These are phyloP conservation scores for Pythium diclinum DNA, from an alignment of 352 stramenopile genomes.

Conservation along the genomic window DNA sequence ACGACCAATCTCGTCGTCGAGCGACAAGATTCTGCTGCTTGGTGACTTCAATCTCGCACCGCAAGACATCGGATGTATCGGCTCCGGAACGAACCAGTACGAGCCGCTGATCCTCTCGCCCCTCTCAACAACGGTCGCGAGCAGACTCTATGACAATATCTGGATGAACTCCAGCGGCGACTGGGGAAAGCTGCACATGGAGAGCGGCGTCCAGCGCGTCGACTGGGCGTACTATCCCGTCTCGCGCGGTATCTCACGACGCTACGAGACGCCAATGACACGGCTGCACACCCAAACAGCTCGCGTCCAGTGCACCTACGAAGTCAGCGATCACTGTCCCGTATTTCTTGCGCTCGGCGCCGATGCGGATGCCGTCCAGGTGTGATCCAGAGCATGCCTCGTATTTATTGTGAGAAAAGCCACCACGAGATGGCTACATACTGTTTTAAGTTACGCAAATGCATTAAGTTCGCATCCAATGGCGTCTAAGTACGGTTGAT, in stretches of 20 bases:
- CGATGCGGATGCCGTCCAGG: not conserved
- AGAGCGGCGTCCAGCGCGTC: constrained; percentile 54
- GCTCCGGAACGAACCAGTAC: constrained; percentile 7
- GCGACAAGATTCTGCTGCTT: constrained; percentile 43
- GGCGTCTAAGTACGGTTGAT: constrained; percentile 14
- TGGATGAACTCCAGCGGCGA: constrained; percentile 34
- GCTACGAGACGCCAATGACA: constrained; percentile 16
- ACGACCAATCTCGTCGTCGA: not conserved
- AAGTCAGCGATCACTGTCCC: constrained; percentile 65
- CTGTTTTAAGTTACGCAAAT: not conserved
- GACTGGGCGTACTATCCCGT: constrained; percentile 59
- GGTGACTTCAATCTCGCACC: constrained; percentile 69
- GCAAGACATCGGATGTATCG: constrained; percentile 36
- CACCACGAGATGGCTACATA: not conserved
- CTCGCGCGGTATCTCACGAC: constrained; percentile 23
- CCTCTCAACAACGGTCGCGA: constrained; percentile 49
- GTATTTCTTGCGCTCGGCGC: constrained; percentile 47
- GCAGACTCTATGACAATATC: constrained; percentile 70
- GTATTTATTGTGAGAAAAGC: constrained; percentile 6
- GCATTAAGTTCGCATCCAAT: constrained; percentile 12
- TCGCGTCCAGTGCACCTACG: constrained; percentile 40
- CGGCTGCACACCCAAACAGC: constrained; percentile 27
- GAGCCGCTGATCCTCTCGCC: constrained; percentile 50
- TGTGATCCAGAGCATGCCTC: not conserved
- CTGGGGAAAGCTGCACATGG: constrained; percentile 10